These are phyloP conservation scores for Uncinocarpus reesii DNA, from an alignment of 2,329 filamentous ascomycete species.

Conservation along the genomic window DNA sequence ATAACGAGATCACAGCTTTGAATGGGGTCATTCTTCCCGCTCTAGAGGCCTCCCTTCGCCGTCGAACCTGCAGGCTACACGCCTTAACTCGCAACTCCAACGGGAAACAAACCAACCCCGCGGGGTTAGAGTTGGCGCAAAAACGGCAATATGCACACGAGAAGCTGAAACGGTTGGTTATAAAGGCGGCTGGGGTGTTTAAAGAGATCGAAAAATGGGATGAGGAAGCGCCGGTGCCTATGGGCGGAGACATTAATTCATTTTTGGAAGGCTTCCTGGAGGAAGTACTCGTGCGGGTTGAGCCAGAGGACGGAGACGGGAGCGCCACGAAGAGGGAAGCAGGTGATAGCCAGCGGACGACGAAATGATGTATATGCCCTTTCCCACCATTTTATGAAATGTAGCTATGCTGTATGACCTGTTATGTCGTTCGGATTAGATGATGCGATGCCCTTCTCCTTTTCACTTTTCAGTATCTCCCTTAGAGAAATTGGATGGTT, in stretches of 20 bases:
- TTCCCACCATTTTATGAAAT: not conserved
- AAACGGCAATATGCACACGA: constrained; percentile 71
- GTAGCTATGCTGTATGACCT: too few relatives aligned
- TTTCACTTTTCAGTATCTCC: too few relatives aligned
- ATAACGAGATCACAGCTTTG: constrained; percentile 68
- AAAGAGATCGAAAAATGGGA: constrained; percentile 86
- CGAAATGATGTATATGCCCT: not conserved
- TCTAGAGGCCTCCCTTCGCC: constrained; percentile 77
- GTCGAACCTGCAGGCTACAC: constrained; percentile 54
- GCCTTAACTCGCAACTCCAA: constrained; percentile 24
- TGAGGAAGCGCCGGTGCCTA: constrained; percentile 74
- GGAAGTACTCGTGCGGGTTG: constrained; percentile 83
- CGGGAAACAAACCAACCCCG: constrained; percentile 43
- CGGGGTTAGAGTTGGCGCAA: constrained; percentile 44
- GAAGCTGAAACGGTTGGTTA: constrained; percentile 67
- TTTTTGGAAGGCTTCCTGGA: constrained; percentile 89
- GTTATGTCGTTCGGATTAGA: too few relatives aligned
- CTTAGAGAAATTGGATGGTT: too few relatives aligned
- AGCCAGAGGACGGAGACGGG: constrained; percentile 57
- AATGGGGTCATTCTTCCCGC: constrained; percentile 89
- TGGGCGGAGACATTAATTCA: constrained; percentile 80
- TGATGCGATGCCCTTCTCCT: too few relatives aligned
- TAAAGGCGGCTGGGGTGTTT: constrained; percentile 72
- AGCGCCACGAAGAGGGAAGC: not conserved
- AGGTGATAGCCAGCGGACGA: constrained; percentile 3